Evolutionary conservation across 352 stramenopile species (phyloP).

Genomic region (Elongisporangium undulatum): DNA sequence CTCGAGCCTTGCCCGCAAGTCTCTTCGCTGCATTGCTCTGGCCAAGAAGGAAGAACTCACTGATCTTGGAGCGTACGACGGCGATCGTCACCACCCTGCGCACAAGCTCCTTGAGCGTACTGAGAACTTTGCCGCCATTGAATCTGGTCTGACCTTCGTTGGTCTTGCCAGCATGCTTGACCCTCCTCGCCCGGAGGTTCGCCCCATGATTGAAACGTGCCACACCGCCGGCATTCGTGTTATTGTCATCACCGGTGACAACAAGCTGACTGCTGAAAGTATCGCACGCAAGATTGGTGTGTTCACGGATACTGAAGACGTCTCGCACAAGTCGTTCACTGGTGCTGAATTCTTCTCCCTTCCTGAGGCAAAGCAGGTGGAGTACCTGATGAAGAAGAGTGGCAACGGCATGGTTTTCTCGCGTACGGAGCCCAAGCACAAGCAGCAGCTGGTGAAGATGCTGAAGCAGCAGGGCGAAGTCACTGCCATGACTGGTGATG

Average conservation of each 20-base stretch:
- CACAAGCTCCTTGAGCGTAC: conserved; percentile 80
- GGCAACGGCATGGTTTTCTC: conserved; percentile 96
- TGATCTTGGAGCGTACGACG: conserved; percentile 73
- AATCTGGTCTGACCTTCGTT: conserved; percentile 96
- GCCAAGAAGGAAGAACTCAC: conserved; percentile 94
- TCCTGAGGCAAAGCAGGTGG: conserved; percentile 88
- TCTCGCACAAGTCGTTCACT: conserved; percentile 92
- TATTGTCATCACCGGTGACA: conserved; percentile 99
- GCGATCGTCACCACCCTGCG: conserved; percentile 78
- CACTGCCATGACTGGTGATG: conserved; percentile 97
- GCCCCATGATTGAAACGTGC: conserved; percentile 94
- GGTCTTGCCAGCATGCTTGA: conserved; percentile 98
- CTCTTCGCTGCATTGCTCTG: conserved; percentile 94
- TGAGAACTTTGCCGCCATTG: conserved; percentile 92
- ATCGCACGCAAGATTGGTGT: conserved; percentile 98
- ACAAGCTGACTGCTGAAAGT: conserved; percentile 96
- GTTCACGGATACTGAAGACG: conserved; percentile 79
- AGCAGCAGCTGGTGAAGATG: conserved; percentile 95
- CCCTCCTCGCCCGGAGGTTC: conserved; percentile 95
- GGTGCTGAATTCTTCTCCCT: conserved; percentile 96
- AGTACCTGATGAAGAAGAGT: conserved; percentile 75
- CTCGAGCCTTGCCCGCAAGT: conserved; percentile 89
- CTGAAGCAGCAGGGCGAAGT: conserved; percentile 94
- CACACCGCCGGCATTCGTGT: conserved; percentile 96
- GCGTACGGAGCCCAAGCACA: conserved; percentile 97